Base-by-base conservation (phyloP, 2,329 filamentous ascomycete species). In the Exophiala viscosa region DNA sequence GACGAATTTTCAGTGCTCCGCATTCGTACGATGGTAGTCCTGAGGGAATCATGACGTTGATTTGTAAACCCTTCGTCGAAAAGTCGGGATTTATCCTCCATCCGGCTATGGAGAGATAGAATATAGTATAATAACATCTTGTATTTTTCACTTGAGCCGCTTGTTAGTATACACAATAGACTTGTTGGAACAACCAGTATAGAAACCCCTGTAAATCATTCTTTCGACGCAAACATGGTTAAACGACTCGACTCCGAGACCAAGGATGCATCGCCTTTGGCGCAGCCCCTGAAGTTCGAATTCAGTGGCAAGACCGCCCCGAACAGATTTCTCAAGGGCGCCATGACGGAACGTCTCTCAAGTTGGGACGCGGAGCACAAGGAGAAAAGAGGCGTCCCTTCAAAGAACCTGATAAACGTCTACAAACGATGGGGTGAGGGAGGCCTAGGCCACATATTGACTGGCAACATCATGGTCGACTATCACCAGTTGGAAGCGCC, bases 301-400 rank as follows among this genome's bases (percentile, higher is more conserved):
- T 80, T 80, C 65, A 78, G 77, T 38, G 74, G 77, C 47, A 74
- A 72, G 50, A 78, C 76, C 1, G 83, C 83, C 1, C 77, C 76
- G 36, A 87, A 87, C 65, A 75, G 83, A 14, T 83, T 86, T 63
- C 67, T 86, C 58, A 87, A 87, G 66, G 82, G 73, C 5, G 80
- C 85, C 36, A 86, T 87, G 84, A 81, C 80, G 1, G 85, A 88
- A 65, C 73, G 77, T 5, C 70, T 86, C n/a, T 80, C 82, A 0
- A 81, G 77, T 3, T 87, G 82, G 81, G 74, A 80, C 52, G 71
- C 77, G 7, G 74, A 75, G 17, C 73, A 80, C 46, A 60, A 78
- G 9, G 66, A 74, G 14, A 73, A 73, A 3, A 75, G 84, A 39
- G 78, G 80, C 23, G 68, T 84, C 5, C 78, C 81, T 5, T 74